A percentile compares a stretch with the other conserved stretches of the same genome.
Conservation (phyloP, 2,329 filamentous ascomycete genomes). For the Aspergillus sp. region DNA sequence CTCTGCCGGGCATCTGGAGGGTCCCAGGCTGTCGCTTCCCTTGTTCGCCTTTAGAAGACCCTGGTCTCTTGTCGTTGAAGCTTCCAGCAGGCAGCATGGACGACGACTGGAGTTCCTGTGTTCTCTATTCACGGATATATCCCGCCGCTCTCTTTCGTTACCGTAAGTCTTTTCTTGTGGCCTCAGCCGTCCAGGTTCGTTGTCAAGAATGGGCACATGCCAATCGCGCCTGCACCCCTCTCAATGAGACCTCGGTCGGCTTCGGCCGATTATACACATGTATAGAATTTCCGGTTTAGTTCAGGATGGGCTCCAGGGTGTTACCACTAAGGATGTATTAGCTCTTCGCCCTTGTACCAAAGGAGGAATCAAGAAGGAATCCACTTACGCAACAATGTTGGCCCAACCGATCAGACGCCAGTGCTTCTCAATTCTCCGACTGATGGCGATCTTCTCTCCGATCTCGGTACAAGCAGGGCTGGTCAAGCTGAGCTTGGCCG, state of each 20-base stretch:
- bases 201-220: conserved; percentile 15
- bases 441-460: conserved; percentile 96
- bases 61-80: conserved; percentile 2
- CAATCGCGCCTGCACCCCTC: conserved; percentile 9
- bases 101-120: conserved; percentile 22
- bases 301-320: conserved; percentile 44
- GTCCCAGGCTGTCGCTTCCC: not conserved
- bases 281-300: conserved; percentile 26
- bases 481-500: conserved; percentile 88
- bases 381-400: conserved; percentile 62
- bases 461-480: conserved; percentile 95
- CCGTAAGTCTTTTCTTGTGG: conserved; percentile 22
- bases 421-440: conserved; percentile 97
- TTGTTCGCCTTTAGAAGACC: not conserved
- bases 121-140: conserved; percentile 32
- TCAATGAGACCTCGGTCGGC: conserved; percentile 10
- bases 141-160: conserved; percentile 28
- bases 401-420: conserved; percentile 95
- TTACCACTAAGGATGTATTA: conserved; percentile 37
- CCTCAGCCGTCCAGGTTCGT: conserved; percentile 17
- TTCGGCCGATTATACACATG: conserved; percentile 12
- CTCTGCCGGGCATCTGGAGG: not conserved
- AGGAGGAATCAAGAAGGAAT: not conserved
- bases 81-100: conserved; percentile 13
- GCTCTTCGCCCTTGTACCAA: conserved; percentile 4